These are phyloP conservation scores for Calonectria pteridis DNA, from an alignment of 2,329 filamentous ascomycete genomes.

Conservation along the genomic window DNA sequence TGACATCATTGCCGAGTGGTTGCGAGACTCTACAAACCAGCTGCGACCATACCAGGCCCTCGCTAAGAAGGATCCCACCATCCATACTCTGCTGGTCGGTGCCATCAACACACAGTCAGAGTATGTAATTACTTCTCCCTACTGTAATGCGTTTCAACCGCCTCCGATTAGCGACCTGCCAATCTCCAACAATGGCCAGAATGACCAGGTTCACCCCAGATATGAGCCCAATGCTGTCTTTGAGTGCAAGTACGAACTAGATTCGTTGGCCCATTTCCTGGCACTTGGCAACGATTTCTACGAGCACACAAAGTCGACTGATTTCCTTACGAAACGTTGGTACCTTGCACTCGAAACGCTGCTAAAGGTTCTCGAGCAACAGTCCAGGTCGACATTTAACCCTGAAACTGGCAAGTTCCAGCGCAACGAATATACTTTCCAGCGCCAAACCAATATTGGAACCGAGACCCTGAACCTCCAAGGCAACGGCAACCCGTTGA, in stretches of 20 bases:
- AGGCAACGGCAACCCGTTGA: slow-evolving; percentile 93
- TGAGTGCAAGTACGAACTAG: slow-evolving; percentile 99
- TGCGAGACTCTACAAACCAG: slow-evolving; percentile 94
- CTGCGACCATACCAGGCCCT: slow-evolving; percentile 89
- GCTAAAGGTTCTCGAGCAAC: slow-evolving; percentile 79
- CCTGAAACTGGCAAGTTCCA: slow-evolving; percentile 71
- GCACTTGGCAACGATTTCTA: slow-evolving; percentile 89
- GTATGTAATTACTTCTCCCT: slow-evolving; percentile 93
- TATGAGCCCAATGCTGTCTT: slow-evolving; percentile 91
- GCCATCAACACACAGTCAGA: slow-evolving; percentile 97
- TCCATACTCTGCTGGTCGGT: slow-evolving; percentile 86
- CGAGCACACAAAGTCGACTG: slow-evolving; percentile 80
- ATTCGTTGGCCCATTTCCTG: slow-evolving; percentile 93
- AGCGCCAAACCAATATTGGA: slow-evolving; percentile 80
- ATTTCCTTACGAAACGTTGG: slow-evolving; percentile 86
- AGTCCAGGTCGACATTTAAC: slow-evolving; percentile 86
- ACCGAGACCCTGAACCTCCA: slow-evolving; percentile 90
- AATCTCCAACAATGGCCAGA: slow-evolving; percentile 81
- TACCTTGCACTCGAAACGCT: slow-evolving; percentile 81
- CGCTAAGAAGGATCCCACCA: slow-evolving; percentile 81
- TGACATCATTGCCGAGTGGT: slow-evolving; percentile 93
- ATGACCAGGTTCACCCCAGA: slow-evolving; percentile 85
- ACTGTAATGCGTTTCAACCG: slow-evolving; percentile 98
- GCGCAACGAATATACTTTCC: slow-evolving; percentile 88
- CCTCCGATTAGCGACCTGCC: slow-evolving; percentile 84